Evolutionary conservation across 2,329 filamentous ascomycete genomes (phyloP), one percentile per base, ranked within the genome.

Genomic region (Pezicula neosporulosa): DNA sequence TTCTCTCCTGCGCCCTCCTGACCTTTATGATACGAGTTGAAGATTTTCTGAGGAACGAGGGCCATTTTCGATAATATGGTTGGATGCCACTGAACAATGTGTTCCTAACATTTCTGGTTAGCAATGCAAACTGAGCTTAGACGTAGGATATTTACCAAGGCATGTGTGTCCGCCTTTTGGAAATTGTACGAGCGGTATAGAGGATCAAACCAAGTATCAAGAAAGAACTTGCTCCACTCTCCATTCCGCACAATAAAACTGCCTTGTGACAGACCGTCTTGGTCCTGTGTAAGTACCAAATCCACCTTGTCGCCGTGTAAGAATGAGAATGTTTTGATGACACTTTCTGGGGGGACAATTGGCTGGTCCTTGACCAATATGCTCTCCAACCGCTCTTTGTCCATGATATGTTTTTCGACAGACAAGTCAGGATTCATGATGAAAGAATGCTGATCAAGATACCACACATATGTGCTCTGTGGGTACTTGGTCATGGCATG

Each of bases 131-230:
- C 4, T 21, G 41, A 19, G 28, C 35, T 44, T 47, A 21, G 36
- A 39, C 6, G 10, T 44, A 37, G 33, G 16, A 35, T 16, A 68
- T 84, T 66, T 76, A 91, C 94, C 74, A 99, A 71, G 47, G 93
- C 92, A 74, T 99, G 93, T 21, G 79, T 82, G 70, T 99, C 94
- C 0, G 90, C 92, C 68, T 95, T 97, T 65, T 95, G 90, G 65
- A 99, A 99, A 66, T 96, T 96, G 73, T 99, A 99, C 60, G 80
- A 89, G 57, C 93, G 81, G 71, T 96, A 99, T 41, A 97, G 75
- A 44, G 94, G 94, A 67, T 97, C 91, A 65, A 94, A 96, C 94
- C 94, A 99, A 1, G 89, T 87, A 67, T 99, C 94, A 16, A 97
- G 71, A 65, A 99, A 90, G 74, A 89, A 99, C 65, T 87, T 88